phyloP scores from a whole-genome alignment of 2,329 filamentous ascomycete species.

The Aspergillus neoniger region DNA sequence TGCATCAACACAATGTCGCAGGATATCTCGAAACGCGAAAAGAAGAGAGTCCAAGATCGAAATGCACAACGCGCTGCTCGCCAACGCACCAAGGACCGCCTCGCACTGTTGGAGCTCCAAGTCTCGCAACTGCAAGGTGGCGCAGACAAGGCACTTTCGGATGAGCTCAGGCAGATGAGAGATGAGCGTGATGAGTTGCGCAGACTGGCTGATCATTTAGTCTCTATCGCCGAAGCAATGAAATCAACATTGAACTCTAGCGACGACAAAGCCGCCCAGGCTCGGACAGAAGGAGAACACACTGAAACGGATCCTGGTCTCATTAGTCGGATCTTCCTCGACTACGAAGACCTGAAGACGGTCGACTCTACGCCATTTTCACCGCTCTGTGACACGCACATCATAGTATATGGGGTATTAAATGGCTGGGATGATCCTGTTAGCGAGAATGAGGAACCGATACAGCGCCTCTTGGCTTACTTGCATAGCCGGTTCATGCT shows the following conservation, averaged over 20 bases:
- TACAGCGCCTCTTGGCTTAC: not conserved
- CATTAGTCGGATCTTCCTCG: not conserved
- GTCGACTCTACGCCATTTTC: not conserved
- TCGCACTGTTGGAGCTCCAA: not conserved
- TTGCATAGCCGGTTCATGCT: not conserved
- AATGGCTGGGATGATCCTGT: not conserved
- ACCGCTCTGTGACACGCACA: not conserved
- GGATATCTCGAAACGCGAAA: not conserved
- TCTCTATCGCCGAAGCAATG: not conserved
- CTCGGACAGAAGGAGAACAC: too few species aligned
- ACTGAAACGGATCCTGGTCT: not conserved
- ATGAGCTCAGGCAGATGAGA: not conserved
- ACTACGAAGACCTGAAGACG: not conserved
- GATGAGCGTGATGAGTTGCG: not conserved
- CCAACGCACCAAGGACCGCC: not conserved
- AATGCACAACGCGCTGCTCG: not conserved
- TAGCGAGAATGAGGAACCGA: not conserved
- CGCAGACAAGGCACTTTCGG: not conserved
- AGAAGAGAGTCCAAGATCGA: not conserved
- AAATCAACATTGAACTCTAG: not conserved
- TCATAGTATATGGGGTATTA: not conserved
- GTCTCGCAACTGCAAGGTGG: constrained; percentile 1
- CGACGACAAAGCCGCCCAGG: not conserved
- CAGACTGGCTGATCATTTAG: not conserved
- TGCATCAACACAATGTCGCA: not conserved